Evolutionary conservation across 352 stramenopile species (phyloP), one percentile per base, ranked within the genome.

Genomic region (Pythium aquatile): DNA sequence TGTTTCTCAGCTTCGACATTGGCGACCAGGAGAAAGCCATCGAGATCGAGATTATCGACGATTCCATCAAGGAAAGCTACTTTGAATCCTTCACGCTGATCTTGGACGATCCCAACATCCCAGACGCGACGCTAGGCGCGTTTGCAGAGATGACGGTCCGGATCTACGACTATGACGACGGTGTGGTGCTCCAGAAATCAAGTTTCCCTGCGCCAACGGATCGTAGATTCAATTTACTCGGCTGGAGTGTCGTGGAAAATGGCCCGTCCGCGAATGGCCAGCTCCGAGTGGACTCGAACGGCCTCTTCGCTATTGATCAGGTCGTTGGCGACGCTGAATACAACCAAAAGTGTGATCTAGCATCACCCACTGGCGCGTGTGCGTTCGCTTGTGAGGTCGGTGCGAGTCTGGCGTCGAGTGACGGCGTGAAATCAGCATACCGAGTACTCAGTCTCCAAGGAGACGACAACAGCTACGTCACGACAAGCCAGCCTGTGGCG

Each of bases 81-180:
- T 90, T 88, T 42, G 78, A 87, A 57, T 71, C 61, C 14, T 70
- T 92, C n/a, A 78, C 63, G 1, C 42, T 90, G 14, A 46, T 60
- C 13, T 54, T 92, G 20, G 54, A 62, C 1, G 58, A 74, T 16
- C 77, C 76, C 3, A 58, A 65, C 8, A 74, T 52, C 0, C 16
- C 67, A 3, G 70, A 72, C 11, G 53, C 73, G 42, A 46, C 67
- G 2, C 46, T 90, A 4, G 83, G 81, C 0, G 60, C 59, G 9
- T 77, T 66, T 1, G 61, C 73, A 28, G 39, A 71, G 47, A 77
- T 72, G 9, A 67, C 58, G 0, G 52, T 90, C 39, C 78, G 77
- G 0, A 82, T 92, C n/a, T 92, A 83, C 17, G 81, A 90, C 57
- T 92, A 81, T 24, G 74, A 70, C 13, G 77, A 87, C 13, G 80